Percentiles rank a stretch among this genome's conserved stretches.
Evolutionary conservation across 2,329 filamentous ascomycete genomes (phyloP).

Genomic region (Trichoderma citrinoviride): DNA sequence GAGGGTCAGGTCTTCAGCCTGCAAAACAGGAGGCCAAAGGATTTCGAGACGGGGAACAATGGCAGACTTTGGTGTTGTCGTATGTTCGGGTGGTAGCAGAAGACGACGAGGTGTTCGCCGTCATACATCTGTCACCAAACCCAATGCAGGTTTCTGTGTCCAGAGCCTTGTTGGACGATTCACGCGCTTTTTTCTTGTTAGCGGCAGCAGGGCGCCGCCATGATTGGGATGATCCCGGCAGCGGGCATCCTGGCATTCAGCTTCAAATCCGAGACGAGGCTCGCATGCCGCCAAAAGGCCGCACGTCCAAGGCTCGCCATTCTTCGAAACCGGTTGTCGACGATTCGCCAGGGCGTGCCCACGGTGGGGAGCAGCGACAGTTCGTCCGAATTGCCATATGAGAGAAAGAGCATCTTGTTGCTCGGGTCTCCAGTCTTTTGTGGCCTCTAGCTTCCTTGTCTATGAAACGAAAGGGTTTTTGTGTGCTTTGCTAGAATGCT

Average conservation of each 20-base stretch:
- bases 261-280: constrained; percentile 10
- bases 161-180: constrained; percentile 7
- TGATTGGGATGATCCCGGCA: constrained; percentile 12
- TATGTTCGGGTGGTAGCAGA: not conserved
- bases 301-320: not conserved
- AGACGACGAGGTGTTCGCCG: not conserved
- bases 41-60: not conserved
- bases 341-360: constrained; percentile 1
- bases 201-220: constrained; percentile 3
- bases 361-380: constrained; percentile 6
- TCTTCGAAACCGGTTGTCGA: not conserved
- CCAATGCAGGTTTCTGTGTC: constrained; percentile 2
- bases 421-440: not conserved
- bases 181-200: not conserved
- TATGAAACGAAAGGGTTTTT: constrained; percentile 5
- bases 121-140: constrained; percentile 14
- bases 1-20: not conserved
- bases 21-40: not conserved
- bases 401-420: not conserved
- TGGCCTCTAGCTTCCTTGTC: not conserved
- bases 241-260: constrained; percentile 12
- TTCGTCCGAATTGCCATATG: not conserved
- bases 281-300: not conserved
- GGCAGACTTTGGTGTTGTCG: not conserved
- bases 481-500: constrained; percentile 10